Base-by-base conservation (phyloP, 441 rosid genomes). In the Cnidoscolus chayamansa region DNA sequence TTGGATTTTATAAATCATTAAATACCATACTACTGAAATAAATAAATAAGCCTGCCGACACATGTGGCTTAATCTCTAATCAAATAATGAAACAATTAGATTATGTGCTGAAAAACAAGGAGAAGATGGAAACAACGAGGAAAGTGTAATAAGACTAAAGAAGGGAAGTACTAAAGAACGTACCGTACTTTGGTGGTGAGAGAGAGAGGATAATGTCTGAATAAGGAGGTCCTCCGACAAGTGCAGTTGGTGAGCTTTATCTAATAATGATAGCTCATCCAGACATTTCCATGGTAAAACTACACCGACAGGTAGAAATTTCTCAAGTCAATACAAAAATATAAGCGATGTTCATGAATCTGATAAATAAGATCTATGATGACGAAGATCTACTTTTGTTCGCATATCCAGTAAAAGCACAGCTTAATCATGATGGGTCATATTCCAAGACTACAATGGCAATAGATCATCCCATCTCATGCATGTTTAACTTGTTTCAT, bases 281-380 rank as follows among this genome's bases (percentile, higher is more conserved):
- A 5, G 8, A 11, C 4, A 3, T 16, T 45, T 11, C 65, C 1
- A 50, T 7, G 49, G 60, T 71, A 50, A 71, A 60, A 32, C 50
- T 12, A 37, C 61, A 61, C 68, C 72, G 72, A 67, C 67, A 74
- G 0, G 37, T 20, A n/a, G 0, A 50, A 16, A 31, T 65, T 43
- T 65, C 45, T 63, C 51, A 17, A 40, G 25, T 63, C 51, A 61
- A 64, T 11, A 10, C 13, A 10, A 70, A 25, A 59, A 30, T 30
- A 20, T 35, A 45, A 32, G 37, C 37, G 32, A 53, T n/a, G 67
- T 74, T 74, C 72, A 74, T 74, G 72, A 74, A 67, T 67, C 77
- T 60, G 7, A 40, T 40, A 40, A 40, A 59, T 74, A 53, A 50
- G 37, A n/a, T 7, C 57, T 40, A 57, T 57, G 17, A 67, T 67